These are phyloP conservation scores for Zea luxurians DNA, from an alignment of 176 grass and related monocot genomes.

Conservation along the genomic window DNA sequence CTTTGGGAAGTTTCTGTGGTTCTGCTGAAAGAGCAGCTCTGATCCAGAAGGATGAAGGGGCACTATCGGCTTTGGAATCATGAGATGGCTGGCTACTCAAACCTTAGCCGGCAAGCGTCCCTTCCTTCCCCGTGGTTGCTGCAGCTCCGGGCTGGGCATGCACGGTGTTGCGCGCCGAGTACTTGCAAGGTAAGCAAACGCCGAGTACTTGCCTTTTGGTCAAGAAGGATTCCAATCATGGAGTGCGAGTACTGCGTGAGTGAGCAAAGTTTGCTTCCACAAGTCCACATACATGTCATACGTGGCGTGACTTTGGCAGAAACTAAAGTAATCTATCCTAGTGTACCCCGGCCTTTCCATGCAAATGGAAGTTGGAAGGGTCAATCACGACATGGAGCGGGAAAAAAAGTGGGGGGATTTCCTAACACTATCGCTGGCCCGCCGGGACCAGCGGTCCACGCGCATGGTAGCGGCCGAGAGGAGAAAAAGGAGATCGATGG, in stretches of 20 bases:
- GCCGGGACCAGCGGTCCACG: neutral
- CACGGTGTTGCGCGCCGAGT: neutral
- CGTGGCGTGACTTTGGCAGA: neutral
- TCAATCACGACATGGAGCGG: too few relatives aligned
- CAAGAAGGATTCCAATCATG: neutral
- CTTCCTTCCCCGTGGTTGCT: too few relatives aligned
- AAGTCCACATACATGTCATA: neutral
- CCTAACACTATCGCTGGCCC: too few relatives aligned
- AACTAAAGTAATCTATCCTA: neutral
- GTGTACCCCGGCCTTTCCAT: neutral
- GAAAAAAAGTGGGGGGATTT: too few relatives aligned
- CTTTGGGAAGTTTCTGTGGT: neutral
- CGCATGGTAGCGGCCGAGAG: neutral
- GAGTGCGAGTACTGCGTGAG: neutral
- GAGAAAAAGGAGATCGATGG: too few relatives aligned
- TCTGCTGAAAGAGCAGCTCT: too few relatives aligned
- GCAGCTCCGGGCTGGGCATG: too few relatives aligned
- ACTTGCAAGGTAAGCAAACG: constrained; percentile 22
- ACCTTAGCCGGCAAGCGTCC: too few relatives aligned
- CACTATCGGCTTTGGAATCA: too few relatives aligned
- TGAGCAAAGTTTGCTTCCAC: neutral
- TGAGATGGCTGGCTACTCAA: too few relatives aligned
- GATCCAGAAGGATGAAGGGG: too few relatives aligned
- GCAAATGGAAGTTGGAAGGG: too few relatives aligned
- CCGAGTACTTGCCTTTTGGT: neutral